Percentiles rank a stretch among this genome's conserved stretches.
These are phyloP conservation scores for Cenchrus purpureus DNA, from an alignment of 176 grass and related monocot species.

Conservation along the genomic window DNA sequence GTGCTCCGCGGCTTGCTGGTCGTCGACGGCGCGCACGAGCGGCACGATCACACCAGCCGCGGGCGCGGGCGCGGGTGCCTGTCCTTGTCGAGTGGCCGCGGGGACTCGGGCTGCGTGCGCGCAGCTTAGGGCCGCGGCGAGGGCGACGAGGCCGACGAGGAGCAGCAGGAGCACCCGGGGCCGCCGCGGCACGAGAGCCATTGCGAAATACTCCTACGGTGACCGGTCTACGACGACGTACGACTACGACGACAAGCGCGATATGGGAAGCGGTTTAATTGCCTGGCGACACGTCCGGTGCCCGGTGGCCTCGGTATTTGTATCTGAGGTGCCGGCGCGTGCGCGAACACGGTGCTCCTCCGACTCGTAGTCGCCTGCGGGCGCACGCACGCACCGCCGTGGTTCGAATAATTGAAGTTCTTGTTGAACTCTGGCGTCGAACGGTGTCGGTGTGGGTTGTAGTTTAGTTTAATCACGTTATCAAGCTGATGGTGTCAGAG, in stretches of 20 bases:
- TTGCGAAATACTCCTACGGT: neutral
- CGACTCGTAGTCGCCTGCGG: neutral
- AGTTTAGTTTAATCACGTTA: too few relatives aligned
- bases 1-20: neutral
- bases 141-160: slow-evolving; percentile 13
- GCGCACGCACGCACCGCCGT: neutral
- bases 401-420: too few relatives aligned
- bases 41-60: too few relatives aligned
- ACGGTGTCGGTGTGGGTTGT: too few relatives aligned
- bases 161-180: slow-evolving; percentile 6
- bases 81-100: neutral
- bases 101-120: neutral
- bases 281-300: too few relatives aligned
- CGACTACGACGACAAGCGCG: neutral
- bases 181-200: slow-evolving; percentile 8
- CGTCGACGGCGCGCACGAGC: neutral
- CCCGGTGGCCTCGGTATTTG: neutral
- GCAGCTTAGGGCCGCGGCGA: neutral
- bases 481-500: too few relatives aligned
- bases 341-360: neutral
- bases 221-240: too few relatives aligned
- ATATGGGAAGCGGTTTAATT: neutral
- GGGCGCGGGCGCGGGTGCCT: neutral
- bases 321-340: neutral
- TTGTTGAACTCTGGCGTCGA: too few relatives aligned